These are phyloP conservation scores for Coemansia sp. DNA, from an alignment of 192 early-diverging fungal genomes.

Conservation along the genomic window DNA sequence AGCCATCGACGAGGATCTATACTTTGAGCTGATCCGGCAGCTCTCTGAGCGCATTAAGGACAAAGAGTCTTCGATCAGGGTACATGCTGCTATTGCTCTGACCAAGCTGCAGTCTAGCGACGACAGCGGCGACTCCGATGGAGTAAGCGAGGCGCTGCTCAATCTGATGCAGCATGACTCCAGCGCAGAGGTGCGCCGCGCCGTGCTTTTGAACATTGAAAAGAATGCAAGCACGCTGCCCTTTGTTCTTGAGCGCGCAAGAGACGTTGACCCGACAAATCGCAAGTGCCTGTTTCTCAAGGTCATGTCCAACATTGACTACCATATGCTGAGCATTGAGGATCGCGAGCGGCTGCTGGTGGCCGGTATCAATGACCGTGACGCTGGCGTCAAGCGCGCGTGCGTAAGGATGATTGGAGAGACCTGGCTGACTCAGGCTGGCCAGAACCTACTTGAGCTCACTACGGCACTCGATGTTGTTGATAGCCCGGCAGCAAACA, in stretches of 20 bases:
- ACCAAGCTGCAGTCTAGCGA: constrained; percentile 71
- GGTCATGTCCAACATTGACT: constrained; percentile 69
- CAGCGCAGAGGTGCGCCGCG: constrained; percentile 78
- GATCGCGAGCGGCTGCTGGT: constrained; percentile 69
- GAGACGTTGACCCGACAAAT: constrained; percentile 74
- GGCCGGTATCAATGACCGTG: constrained; percentile 79
- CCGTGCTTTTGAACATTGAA: constrained; percentile 72
- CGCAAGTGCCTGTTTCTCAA: constrained; percentile 68
- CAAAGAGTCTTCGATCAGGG: constrained; percentile 74
- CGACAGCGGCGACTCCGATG: constrained; percentile 57
- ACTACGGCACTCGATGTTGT: constrained; percentile 71
- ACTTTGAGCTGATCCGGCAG: constrained; percentile 60
- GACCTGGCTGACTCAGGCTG: constrained; percentile 71
- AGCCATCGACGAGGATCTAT: constrained; percentile 78
- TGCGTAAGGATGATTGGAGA: constrained; percentile 64
- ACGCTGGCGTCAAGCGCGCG: constrained; percentile 71
- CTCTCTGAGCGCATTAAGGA: constrained; percentile 73
- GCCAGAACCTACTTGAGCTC: constrained; percentile 71
- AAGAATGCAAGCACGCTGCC: constrained; percentile 60
- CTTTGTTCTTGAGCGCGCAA: constrained; percentile 67
- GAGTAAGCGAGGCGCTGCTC: constrained; percentile 62
- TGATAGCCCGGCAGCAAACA: constrained; percentile 59
- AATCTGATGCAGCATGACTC: constrained; percentile 69
- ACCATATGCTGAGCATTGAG: constrained; percentile 62
- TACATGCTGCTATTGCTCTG: constrained; percentile 73